Conservation (phyloP, 106 monocot species). For the Iris macrosiphon region DNA sequence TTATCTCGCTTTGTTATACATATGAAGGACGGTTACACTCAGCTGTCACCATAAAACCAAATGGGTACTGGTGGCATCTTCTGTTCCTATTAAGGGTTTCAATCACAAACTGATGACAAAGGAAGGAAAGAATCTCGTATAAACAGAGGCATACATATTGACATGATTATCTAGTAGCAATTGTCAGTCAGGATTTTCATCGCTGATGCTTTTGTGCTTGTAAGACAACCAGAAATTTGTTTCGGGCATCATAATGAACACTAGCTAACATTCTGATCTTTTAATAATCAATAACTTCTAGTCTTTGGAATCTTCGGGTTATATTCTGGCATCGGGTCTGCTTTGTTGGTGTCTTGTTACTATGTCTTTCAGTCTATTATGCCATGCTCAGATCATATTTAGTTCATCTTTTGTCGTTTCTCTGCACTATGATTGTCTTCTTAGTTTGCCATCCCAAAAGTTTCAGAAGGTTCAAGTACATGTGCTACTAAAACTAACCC, state of each 20-base stretch:
- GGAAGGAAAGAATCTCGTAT: background rate
- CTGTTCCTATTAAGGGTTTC: background rate
- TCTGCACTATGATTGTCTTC: too few relatives aligned
- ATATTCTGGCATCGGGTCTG: too few relatives aligned
- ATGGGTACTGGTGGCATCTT: background rate
- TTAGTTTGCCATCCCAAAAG: too few relatives aligned
- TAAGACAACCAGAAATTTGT: background rate
- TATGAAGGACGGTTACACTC: background rate
- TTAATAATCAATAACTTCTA: too few relatives aligned
- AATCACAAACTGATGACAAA: background rate
- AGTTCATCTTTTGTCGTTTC: too few relatives aligned
- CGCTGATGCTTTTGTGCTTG: background rate
- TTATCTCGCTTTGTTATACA: background rate
- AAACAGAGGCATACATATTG: background rate
- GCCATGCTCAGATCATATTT: too few relatives aligned
- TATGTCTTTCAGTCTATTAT: too few relatives aligned
- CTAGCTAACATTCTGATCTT: background rate
- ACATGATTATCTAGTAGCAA: background rate
- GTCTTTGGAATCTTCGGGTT: too few relatives aligned
- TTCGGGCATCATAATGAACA: background rate
- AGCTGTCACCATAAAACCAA: background rate
- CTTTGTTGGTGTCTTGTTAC: too few relatives aligned
- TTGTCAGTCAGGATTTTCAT: conserved; percentile 1
- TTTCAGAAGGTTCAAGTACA: too few relatives aligned
- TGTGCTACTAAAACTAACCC: too few relatives aligned